A percentile compares a stretch with the other conserved stretches of the same genome.
Evolutionary conservation across 352 stramenopile species (phyloP).

Genomic region (Phytophthora sansomeana): DNA sequence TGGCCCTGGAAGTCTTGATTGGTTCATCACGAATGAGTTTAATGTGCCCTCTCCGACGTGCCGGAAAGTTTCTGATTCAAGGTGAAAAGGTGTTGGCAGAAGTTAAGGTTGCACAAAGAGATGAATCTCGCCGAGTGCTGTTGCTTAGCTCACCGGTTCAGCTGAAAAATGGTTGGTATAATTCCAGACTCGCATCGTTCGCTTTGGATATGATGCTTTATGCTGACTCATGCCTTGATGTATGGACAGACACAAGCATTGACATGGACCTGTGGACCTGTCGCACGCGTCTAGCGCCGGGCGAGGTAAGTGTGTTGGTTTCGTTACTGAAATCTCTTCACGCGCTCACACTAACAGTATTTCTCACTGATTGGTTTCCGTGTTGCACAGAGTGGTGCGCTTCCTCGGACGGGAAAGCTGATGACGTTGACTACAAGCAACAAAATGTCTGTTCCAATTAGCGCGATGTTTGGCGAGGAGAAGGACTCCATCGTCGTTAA

Average conservation of each 20-base stretch:
- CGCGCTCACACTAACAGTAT: background rate
- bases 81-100: conserved; percentile 86
- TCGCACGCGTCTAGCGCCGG: conserved; percentile 53
- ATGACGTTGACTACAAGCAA: conserved; percentile 67
- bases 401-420: conserved; percentile 51
- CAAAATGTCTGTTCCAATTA: conserved; percentile 88
- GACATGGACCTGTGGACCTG: conserved; percentile 87
- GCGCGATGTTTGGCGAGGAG: conserved; percentile 78
- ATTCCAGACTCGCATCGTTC: background rate
- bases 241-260: conserved; percentile 66
- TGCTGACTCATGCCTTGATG: conserved; percentile 16
- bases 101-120: conserved; percentile 89
- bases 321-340: background rate
- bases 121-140: conserved; percentile 86
- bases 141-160: conserved; percentile 89
- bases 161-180: conserved; percentile 82
- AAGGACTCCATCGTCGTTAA: conserved; percentile 89
- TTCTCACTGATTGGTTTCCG: background rate
- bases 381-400: conserved; percentile 42
- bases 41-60: conserved; percentile 82
- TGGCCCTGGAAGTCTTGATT: conserved; percentile 88
- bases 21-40: conserved; percentile 73
- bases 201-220: background rate
- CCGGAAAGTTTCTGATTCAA: conserved; percentile 90
- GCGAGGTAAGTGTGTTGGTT: conserved; percentile 49